Percentiles rank a stretch among this genome's conserved stretches.
Evolutionary conservation across 2,329 filamentous ascomycete species (phyloP).

Genomic region (Pseudocercospora vitis): DNA sequence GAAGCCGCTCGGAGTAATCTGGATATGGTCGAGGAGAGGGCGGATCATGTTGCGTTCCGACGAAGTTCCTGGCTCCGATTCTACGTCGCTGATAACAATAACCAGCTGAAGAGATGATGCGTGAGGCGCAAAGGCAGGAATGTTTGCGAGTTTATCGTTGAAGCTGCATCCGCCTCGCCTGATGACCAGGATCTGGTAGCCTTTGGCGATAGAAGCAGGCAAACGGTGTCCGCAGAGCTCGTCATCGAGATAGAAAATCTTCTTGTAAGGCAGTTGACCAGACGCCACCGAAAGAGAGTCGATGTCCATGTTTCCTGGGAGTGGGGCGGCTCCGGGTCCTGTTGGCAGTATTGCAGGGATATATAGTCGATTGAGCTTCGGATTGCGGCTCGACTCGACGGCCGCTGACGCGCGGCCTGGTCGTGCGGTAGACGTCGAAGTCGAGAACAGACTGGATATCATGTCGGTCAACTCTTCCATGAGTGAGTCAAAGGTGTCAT

Average conservation of each 20-base stretch:
- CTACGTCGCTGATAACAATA: constrained; percentile 64
- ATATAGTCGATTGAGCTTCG: constrained; percentile 36
- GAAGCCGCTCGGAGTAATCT: constrained; percentile 69
- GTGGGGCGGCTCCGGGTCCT: constrained; percentile 65
- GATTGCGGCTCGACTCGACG: background rate
- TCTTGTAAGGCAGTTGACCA: constrained; percentile 45
- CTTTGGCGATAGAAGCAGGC: constrained; percentile 51
- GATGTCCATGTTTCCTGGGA: constrained; percentile 50
- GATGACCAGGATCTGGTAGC: constrained; percentile 76
- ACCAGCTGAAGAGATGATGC: constrained; percentile 69
- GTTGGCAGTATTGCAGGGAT: constrained; percentile 57
- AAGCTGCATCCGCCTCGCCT: constrained; percentile 83
- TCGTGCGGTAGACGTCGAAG: constrained; percentile 30
- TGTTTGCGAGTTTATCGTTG: constrained; percentile 75
- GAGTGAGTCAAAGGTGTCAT: constrained; percentile 47
- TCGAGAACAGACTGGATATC: constrained; percentile 19
- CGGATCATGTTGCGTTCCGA: constrained; percentile 47
- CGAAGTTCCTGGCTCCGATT: background rate
- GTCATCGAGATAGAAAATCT: constrained; percentile 66
- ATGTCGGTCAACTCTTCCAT: constrained; percentile 49
- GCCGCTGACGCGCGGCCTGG: background rate
- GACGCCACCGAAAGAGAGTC: constrained; percentile 38
- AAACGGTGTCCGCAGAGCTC: constrained; percentile 63
- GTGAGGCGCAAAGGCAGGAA: constrained; percentile 68
- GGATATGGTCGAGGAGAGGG: constrained; percentile 73